A percentile compares a stretch with the other conserved stretches of the same genome.
phyloP scores from a whole-genome alignment of 768 basidiomycete genomes.

The Rhizopogon rudus region DNA sequence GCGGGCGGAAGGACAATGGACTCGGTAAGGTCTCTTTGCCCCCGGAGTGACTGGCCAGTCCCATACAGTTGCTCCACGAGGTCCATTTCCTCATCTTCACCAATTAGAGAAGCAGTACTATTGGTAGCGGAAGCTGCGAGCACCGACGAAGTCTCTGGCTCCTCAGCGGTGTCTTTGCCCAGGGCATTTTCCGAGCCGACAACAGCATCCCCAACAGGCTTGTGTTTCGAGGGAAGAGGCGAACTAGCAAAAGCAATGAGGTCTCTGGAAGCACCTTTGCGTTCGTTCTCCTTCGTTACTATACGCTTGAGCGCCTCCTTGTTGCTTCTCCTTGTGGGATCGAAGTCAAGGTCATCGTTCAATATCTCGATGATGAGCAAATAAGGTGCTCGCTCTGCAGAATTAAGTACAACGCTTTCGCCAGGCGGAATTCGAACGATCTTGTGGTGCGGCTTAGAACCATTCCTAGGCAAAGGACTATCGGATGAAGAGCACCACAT shows the following conservation, averaged over 20 bases:
- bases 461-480: conserved; percentile 30
- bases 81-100: conserved; percentile 87
- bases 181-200: conserved; percentile 27
- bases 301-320: conserved; percentile 81
- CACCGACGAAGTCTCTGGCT: conserved; percentile 13
- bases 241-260: conserved; percentile 38
- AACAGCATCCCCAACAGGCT: conserved; percentile 17
- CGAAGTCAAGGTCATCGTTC: conserved; percentile 87
- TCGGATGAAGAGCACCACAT: conserved; percentile 84
- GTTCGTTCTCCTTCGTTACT: conserved; percentile 58
- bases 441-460: conserved; percentile 75
- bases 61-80: conserved; percentile 96
- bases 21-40: conserved; percentile 76
- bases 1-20: conserved; percentile 76
- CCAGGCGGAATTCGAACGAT: conserved; percentile 97
- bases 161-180: conserved; percentile 24
- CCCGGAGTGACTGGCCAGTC: conserved; percentile 63
- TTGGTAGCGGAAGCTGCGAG: conserved; percentile 16
- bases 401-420: conserved; percentile 96
- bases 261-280: conserved; percentile 53
- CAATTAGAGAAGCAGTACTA: conserved; percentile 14
- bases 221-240: conserved; percentile 10
- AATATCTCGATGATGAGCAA: conserved; percentile 90
- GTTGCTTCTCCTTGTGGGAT: conserved; percentile 77
- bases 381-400: conserved; percentile 93